These are phyloP conservation scores for Trichoderma pleuroti DNA, from an alignment of 2,329 filamentous ascomycete genomes.

Conservation along the genomic window DNA sequence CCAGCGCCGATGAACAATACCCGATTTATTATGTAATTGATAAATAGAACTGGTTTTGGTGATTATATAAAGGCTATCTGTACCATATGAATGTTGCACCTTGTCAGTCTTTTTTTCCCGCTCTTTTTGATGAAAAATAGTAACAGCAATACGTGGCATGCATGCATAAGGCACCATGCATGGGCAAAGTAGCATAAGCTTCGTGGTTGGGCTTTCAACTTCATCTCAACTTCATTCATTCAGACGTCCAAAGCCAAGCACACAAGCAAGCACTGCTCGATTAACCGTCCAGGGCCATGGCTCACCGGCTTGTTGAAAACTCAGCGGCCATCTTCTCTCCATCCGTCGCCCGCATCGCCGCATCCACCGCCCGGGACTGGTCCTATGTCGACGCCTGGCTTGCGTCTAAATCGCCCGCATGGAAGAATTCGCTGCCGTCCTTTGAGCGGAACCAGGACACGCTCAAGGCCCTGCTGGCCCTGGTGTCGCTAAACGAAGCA, in stretches of 20 bases:
- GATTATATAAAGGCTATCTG: background rate
- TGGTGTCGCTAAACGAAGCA: slow-evolving; percentile 72
- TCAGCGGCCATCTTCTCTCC: slow-evolving; percentile 61
- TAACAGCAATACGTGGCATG: background rate
- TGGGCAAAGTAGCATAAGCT: background rate
- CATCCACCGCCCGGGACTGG: slow-evolving; percentile 87
- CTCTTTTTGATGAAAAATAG: background rate
- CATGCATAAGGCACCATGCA: background rate
- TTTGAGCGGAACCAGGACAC: slow-evolving; percentile 90
- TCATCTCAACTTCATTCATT: background rate
- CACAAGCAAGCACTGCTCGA: background rate
- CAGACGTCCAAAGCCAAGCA: background rate
- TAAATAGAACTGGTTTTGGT: background rate
- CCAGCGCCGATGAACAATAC: background rate
- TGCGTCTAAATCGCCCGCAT: slow-evolving; percentile 61
- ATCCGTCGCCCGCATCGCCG: slow-evolving; percentile 67
- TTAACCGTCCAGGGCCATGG: background rate
- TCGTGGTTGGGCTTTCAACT: background rate
- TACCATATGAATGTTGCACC: background rate
- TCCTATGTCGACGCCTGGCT: slow-evolving; percentile 84
- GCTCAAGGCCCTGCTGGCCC: slow-evolving; percentile 66
- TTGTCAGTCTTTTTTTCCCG: background rate
- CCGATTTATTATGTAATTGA: background rate
- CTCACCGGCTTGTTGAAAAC: slow-evolving; percentile 22
- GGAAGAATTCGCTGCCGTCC: slow-evolving; percentile 51